Conservation (phyloP, 257 asterid species). For the Fraxinus americana region DNA sequence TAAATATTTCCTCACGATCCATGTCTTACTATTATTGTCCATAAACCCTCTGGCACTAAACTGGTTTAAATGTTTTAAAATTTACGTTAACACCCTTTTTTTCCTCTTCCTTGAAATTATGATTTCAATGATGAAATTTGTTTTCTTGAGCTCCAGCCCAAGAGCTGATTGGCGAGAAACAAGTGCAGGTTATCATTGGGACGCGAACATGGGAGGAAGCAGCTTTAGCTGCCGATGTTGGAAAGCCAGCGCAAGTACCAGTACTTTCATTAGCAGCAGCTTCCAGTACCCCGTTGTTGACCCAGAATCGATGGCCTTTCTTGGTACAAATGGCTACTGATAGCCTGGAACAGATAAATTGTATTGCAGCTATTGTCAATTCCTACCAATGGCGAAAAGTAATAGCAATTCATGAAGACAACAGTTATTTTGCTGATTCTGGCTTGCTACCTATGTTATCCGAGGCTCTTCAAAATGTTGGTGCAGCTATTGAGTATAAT, state of each 20-base stretch:
- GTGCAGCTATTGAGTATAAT: constrained; percentile 35
- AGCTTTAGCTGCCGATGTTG: constrained; percentile 44
- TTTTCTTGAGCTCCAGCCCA: constrained; percentile 34
- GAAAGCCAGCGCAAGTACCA: constrained; percentile 37
- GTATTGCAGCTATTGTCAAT: constrained; percentile 30
- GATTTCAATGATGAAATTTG: background rate
- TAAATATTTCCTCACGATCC: too few relatives aligned
- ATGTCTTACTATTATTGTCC: too few relatives aligned
- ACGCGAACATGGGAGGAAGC: constrained; percentile 46
- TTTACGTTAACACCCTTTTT: too few relatives aligned
- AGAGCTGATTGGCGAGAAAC: constrained; percentile 28
- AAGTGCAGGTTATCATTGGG: constrained; percentile 39
- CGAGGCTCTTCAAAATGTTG: constrained; percentile 28
- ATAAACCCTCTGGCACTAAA: too few relatives aligned
- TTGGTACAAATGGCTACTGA: constrained; percentile 38
- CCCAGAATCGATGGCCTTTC: constrained; percentile 47
- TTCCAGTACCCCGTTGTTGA: constrained; percentile 10
- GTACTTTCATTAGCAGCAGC: constrained; percentile 41
- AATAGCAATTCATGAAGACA: constrained; percentile 40
- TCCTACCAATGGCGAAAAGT: constrained; percentile 45
- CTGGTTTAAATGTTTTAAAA: too few relatives aligned
- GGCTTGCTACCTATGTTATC: constrained; percentile 34
- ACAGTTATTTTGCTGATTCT: constrained; percentile 35
- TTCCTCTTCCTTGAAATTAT: too few relatives aligned
- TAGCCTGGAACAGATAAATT: constrained; percentile 29